Percentiles rank a stretch among this genome's conserved stretches.
These are phyloP conservation scores for Kondoa malvinella DNA, from an alignment of 768 basidiomycete species.

Conservation along the genomic window DNA sequence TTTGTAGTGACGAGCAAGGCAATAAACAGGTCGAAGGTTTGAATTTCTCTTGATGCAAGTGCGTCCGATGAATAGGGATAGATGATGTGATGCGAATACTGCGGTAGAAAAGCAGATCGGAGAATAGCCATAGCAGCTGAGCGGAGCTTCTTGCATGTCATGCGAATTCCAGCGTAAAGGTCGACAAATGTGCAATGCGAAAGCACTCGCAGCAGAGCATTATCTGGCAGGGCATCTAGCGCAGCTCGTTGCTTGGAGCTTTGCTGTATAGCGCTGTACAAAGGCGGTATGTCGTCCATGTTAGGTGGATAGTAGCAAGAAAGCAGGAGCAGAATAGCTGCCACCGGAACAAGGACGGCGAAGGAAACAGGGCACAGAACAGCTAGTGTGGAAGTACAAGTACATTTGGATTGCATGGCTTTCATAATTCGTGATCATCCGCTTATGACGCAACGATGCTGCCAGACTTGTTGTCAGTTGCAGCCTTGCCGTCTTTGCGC, in stretches of 20 bases:
- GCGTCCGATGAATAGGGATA: background rate
- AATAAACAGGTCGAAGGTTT: background rate
- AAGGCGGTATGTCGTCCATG: background rate
- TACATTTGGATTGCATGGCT: background rate
- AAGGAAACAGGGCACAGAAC: background rate
- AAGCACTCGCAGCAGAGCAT: background rate
- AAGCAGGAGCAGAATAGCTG: too few species aligned
- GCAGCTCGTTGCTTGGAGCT: background rate
- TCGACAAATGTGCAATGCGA: background rate
- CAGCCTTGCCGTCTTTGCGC: background rate
- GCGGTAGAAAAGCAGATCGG: background rate
- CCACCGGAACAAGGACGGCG: too few species aligned
- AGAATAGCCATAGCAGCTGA: background rate
- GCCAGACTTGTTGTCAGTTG: background rate
- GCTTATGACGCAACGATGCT: background rate
- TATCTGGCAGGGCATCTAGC: background rate
- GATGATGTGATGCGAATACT: background rate
- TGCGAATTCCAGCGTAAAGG: background rate
- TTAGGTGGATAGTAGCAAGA: too few species aligned
- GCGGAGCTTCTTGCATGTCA: background rate
- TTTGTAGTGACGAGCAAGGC: background rate
- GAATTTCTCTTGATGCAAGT: background rate
- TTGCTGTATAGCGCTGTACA: background rate
- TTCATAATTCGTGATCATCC: background rate
- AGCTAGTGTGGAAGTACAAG: background rate